phyloP scores from a whole-genome alignment of 495 filamentous ascomycete species.

The Rhypophila decipiens region DNA sequence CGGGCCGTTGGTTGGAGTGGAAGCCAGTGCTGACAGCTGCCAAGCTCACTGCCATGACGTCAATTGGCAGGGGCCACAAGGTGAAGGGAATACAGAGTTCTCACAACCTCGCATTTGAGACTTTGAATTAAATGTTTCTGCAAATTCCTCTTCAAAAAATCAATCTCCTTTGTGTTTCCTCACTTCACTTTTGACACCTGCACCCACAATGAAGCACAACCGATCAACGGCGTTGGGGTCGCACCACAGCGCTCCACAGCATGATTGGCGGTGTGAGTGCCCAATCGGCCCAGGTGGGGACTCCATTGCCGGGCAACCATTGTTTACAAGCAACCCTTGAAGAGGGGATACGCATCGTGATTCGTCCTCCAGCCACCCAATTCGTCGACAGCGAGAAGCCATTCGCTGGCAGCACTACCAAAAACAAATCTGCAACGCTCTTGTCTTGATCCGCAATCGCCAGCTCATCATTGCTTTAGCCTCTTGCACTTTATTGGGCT shows the following conservation, averaged over 20 bases:
- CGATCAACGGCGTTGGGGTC: neutral
- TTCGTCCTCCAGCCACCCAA: too few relatives aligned
- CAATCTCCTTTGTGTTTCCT: neutral
- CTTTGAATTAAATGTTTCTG: too few relatives aligned
- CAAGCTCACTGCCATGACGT: too few relatives aligned
- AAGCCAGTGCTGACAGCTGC: too few relatives aligned
- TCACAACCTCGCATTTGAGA: too few relatives aligned
- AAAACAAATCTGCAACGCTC: constrained; percentile 4
- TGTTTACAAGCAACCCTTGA: too few relatives aligned
- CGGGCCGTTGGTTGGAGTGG: too few relatives aligned
- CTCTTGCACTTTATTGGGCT: constrained; percentile 4
- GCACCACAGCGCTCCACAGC: neutral
- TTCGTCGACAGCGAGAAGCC: too few relatives aligned
- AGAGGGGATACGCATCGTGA: too few relatives aligned
- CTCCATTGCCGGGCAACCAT: neutral
- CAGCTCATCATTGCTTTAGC: constrained; percentile 21
- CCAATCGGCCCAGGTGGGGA: too few relatives aligned
- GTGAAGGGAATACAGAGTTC: too few relatives aligned
- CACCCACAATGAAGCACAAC: neutral
- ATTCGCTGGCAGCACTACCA: neutral
- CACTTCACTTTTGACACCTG: neutral
- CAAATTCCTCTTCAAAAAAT: neutral
- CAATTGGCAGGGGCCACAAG: too few relatives aligned
- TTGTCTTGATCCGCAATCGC: constrained; percentile 5
- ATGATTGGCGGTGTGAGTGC: neutral